A percentile compares a stretch with the other conserved stretches of the same genome.
These are phyloP conservation scores for Verruconis gallopava DNA, from an alignment of 2,329 filamentous ascomycete species.

Conservation along the genomic window DNA sequence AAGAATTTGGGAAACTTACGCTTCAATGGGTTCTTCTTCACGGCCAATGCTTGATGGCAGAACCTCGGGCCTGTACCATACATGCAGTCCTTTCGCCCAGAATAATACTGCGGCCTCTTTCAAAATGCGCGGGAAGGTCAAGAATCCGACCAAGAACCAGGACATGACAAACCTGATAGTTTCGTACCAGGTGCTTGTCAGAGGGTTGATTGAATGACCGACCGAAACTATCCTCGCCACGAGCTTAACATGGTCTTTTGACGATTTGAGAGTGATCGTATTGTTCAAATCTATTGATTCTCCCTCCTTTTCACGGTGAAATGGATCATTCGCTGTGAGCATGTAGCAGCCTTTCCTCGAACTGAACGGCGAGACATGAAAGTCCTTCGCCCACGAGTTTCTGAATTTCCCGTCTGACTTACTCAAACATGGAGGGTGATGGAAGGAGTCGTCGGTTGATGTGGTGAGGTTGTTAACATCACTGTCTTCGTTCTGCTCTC, in stretches of 20 bases:
- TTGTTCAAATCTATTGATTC: constrained; percentile 36
- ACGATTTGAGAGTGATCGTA: constrained; percentile 48
- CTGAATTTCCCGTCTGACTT: constrained; percentile 26
- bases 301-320: constrained; percentile 17
- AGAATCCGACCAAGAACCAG: constrained; percentile 58
- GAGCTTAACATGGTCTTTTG: constrained; percentile 47
- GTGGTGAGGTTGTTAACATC: constrained; percentile 11
- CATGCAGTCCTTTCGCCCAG: constrained; percentile 43
- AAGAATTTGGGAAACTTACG: constrained; percentile 12
- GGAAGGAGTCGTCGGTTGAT: background rate
- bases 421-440: background rate
- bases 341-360: constrained; percentile 36
- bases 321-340: constrained; percentile 33
- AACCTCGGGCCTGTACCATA: constrained; percentile 55
- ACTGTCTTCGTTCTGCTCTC: constrained; percentile 11
- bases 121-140: constrained; percentile 53
- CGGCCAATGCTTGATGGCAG: constrained; percentile 42
- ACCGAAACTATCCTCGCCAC: constrained; percentile 47
- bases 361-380: constrained; percentile 68
- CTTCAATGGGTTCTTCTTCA: constrained; percentile 38
- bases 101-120: constrained; percentile 47
- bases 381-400: constrained; percentile 53
- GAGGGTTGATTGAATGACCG: constrained; percentile 38
- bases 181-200: constrained; percentile 28
- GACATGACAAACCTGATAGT: constrained; percentile 35